Evolutionary conservation across 2,329 filamentous ascomycete genomes (phyloP), one percentile per base, ranked within the genome.

Genomic region (Chaetomium strumarium): DNA sequence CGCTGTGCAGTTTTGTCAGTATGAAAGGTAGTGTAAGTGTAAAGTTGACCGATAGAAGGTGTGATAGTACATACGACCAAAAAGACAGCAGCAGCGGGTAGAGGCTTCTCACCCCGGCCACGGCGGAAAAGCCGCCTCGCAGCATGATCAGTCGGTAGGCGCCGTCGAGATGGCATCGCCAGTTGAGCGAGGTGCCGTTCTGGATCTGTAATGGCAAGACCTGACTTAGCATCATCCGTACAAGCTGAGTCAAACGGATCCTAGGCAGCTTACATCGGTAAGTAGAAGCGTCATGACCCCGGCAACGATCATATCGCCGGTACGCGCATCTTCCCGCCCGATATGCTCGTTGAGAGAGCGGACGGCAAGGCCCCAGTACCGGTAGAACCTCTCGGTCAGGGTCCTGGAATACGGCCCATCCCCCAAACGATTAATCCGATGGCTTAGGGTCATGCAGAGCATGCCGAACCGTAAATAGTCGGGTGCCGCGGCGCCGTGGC

Each of bases 81-180:
- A 53, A 33, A 40, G 30, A 36, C 0, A 38, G 16, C 8, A 53
- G 45, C 11, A 39, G 39, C 10, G 51, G 51, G 11, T 33, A 6
- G 10, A 53, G 14, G 8, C 47, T 53, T 24, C 53, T 55, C 19
- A 59, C 60, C 14, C 33, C 30, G 5, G 59, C 56, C 6, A 67
- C 19, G 8, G 50, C 29, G 16, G 50, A 51, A 17, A 70, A 56
- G 17, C 69, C 68, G 14, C 69, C 68, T 12, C 66, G 67, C 6
- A 70, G 54, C 16, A 49, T 50, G 12, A 71, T 63, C 6, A 72
- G 42, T 51, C 51, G 65, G 30, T 64, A 58, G 29, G 66, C 53
- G 14, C 64, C 69, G 14, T 70, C 61, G 3, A 71, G 36, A 46
- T 72, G 70, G 12, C 57, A 64, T 40, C 66, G 63, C 68, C 68